A percentile compares a stretch with the other conserved stretches of the same genome.
These are phyloP conservation scores for Hymenoscyphus fructigenus DNA, from an alignment of 2,329 filamentous ascomycete genomes.

Conservation along the genomic window DNA sequence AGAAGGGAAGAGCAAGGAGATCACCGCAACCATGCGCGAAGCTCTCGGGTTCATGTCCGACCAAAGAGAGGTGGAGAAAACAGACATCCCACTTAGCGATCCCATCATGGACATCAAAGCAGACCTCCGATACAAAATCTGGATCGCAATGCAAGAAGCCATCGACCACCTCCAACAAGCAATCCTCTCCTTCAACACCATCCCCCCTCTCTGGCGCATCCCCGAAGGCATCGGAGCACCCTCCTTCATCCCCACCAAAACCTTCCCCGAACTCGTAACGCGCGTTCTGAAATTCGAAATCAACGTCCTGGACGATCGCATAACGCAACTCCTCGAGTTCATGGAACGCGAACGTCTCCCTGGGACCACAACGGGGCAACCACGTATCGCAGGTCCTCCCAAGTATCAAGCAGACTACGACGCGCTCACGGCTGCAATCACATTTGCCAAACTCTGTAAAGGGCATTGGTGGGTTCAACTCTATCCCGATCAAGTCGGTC, in stretches of 20 bases:
- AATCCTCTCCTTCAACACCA: slow-evolving; percentile 3
- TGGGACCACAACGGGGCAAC: slow-evolving; percentile 13
- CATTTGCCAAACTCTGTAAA: slow-evolving; percentile 1
- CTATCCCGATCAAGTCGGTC: not conserved
- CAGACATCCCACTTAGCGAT: slow-evolving; percentile 3
- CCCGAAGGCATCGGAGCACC: not conserved
- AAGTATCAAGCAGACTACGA: slow-evolving; percentile 12
- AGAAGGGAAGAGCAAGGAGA: not conserved
- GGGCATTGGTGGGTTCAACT: slow-evolving; percentile 10
- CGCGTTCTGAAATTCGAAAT: slow-evolving; percentile 19
- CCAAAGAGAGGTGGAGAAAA: slow-evolving; percentile 7
- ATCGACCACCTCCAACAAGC: slow-evolving; percentile 7
- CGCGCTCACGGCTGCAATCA: slow-evolving; percentile 1
- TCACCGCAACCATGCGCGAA: not conserved
- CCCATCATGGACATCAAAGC: not conserved
- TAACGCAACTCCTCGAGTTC: slow-evolving; percentile 14
- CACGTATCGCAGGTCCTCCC: slow-evolving; percentile 1
- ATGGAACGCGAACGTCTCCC: slow-evolving; percentile 13
- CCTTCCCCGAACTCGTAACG: slow-evolving; percentile 11
- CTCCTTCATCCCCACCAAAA: slow-evolving; percentile 2
- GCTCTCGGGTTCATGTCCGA: slow-evolving; percentile 7
- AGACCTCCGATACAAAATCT: slow-evolving; percentile 11
- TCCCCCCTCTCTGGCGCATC: not conserved
- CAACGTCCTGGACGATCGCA: slow-evolving; percentile 17
- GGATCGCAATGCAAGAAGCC: slow-evolving; percentile 13